Evolutionary conservation across 805 yeast genomes (phyloP), one percentile per base, ranked within the genome.

Genomic region (Candida koratica): DNA sequence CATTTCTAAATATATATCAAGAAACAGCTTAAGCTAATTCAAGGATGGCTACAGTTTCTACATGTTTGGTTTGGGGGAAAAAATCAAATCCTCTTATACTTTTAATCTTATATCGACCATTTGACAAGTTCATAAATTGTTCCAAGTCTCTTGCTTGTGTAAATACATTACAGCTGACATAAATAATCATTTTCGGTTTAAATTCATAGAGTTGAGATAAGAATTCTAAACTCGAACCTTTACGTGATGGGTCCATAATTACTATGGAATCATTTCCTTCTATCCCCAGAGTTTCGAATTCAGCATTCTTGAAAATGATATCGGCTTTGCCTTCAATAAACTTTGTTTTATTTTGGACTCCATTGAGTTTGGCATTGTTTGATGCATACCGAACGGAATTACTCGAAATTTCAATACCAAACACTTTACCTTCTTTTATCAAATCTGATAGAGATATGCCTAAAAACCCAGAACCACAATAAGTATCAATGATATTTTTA

Each of bases 61-160:
- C 78, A 52, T 86, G 96, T 51, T 87, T 90, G 0, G 96, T 87
- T 61, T 87, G 95, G 3, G 96, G 96, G 68, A 93, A 93, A 46
- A 69, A 69, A 46, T 69, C 74, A 46, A 67, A 67, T 5, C 73
- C 73, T 6, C 47, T 48, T 4, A 69, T 46, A 6, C 49, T 50
- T 33, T 43, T 47, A 3, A 60, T 47, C 31, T 36, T 41, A 32
- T 60, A 60, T 11, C 37, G 27, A 1, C 36, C 27, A 4, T 32
- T 34, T 37, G 53, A 60, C 19, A 61, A 42, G 6, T 47, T 38
- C 30, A 50, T 40, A 25, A 69, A 58, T 18, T 42, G 43, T 2
- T 59, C 44, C 34, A 69, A 47, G 39, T 69, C 74, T 39, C 73
- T 51, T 2, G 73, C 72, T 42, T 69, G 74, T 0, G 72, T 57